A percentile compares a stretch with the other conserved stretches of the same genome.
These are phyloP conservation scores for Tausonia pullulans DNA, from an alignment of 1,284 basidiomycete species.

Conservation along the genomic window DNA sequence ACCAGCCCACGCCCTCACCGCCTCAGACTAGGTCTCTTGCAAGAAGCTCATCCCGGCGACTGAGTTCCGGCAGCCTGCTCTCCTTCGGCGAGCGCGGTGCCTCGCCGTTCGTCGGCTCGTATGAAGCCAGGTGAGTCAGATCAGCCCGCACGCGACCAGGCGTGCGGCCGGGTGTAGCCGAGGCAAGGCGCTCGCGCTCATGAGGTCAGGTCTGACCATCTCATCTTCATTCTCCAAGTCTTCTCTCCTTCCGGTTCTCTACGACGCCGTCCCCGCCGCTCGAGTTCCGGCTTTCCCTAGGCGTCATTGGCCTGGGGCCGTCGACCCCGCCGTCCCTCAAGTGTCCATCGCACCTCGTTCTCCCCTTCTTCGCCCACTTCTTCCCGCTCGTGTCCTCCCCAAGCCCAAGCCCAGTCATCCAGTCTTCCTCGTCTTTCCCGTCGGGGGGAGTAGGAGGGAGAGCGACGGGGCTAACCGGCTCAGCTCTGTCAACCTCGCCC, in stretches of 20 bases:
- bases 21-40: not conserved
- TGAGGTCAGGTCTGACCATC: not conserved
- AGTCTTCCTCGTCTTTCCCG: not conserved
- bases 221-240: not conserved
- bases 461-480: too few relatives aligned
- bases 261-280: conserved; percentile 8
- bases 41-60: too few relatives aligned
- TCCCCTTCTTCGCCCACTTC: conserved; percentile 11
- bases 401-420: not conserved
- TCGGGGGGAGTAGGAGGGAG: not conserved
- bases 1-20: conserved; percentile 7
- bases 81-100: too few relatives aligned
- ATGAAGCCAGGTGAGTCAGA: too few relatives aligned
- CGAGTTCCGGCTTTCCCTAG: conserved; percentile 1
- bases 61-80: too few relatives aligned
- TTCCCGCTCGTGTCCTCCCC: conserved; percentile 1
- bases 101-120: too few relatives aligned
- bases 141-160: too few relatives aligned
- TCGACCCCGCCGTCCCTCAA: not conserved
- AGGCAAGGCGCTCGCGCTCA: too few relatives aligned
- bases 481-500: not conserved
- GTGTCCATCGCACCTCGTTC: not conserved
- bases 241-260: conserved; percentile 13
- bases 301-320: not conserved
- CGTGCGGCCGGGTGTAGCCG: too few relatives aligned